Evolutionary conservation across 768 basidiomycete genomes (phyloP).

Genomic region (Mycena rosella): DNA sequence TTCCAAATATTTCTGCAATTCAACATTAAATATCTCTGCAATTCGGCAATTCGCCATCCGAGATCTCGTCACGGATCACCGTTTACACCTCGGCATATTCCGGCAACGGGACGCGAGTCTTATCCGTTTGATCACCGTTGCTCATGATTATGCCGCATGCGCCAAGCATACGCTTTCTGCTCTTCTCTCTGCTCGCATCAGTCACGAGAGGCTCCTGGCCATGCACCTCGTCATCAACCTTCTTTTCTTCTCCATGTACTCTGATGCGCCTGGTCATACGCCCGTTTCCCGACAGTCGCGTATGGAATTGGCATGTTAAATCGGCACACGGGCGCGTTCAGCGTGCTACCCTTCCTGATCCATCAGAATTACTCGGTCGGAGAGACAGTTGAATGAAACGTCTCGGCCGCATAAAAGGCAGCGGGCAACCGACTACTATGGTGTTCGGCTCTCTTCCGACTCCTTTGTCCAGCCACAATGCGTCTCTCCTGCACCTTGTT

Average conservation of each 20-base stretch:
- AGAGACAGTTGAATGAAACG: too few relatives aligned
- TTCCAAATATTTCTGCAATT: too few relatives aligned
- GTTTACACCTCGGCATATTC: too few relatives aligned
- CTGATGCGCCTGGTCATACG: constrained; percentile 8
- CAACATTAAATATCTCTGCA: too few relatives aligned
- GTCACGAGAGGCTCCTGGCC: not conserved
- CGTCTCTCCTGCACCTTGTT: constrained; percentile 1
- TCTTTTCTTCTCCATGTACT: not conserved
- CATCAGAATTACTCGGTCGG: not conserved
- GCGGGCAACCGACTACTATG: not conserved
- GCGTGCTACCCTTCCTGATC: not conserved
- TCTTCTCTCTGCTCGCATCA: not conserved
- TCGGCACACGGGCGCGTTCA: too few relatives aligned
- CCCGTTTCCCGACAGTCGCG: not conserved
- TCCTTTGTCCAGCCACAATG: constrained; percentile 8
- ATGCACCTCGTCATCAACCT: not conserved
- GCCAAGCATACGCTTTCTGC: too few relatives aligned
- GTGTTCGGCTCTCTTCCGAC: not conserved
- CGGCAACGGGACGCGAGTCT: too few relatives aligned
- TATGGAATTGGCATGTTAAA: too few relatives aligned
- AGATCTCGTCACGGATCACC: too few relatives aligned
- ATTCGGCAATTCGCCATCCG: too few relatives aligned
- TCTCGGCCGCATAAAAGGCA: constrained; percentile 13
- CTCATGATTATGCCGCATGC: too few relatives aligned
- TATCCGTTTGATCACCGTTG: too few relatives aligned